These are phyloP conservation scores for Cladosporium sphaerospermum DNA, from an alignment of 2,329 filamentous ascomycete genomes.

Conservation along the genomic window DNA sequence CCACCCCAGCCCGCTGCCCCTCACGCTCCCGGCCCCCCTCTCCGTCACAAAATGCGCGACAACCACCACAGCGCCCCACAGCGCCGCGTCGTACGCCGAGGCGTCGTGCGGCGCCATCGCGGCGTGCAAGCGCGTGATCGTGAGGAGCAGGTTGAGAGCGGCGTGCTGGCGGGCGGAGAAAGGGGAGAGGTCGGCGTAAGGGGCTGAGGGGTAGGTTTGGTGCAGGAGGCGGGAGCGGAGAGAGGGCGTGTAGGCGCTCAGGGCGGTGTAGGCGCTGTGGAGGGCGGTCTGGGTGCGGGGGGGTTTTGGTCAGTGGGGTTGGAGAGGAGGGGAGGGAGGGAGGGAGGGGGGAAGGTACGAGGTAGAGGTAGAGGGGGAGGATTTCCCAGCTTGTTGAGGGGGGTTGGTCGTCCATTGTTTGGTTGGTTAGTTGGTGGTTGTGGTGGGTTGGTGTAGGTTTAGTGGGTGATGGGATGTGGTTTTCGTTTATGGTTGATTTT, in stretches of 20 bases:
- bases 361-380: too few species aligned
- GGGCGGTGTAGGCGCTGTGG: not conserved
- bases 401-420: too few species aligned
- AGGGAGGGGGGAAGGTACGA: too few species aligned
- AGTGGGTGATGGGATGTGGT: too few species aligned
- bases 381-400: too few species aligned
- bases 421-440: too few species aligned
- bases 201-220: not conserved
- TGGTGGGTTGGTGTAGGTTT: too few species aligned
- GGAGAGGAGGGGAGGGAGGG: too few species aligned
- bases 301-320: too few species aligned
- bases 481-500: too few species aligned
- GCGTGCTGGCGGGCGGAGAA: slow-evolving; percentile 4
- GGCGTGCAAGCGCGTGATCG: slow-evolving; percentile 2
- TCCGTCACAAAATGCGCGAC: slow-evolving; percentile 4
- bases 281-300: not conserved
- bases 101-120: not conserved
- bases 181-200: not conserved
- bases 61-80: not conserved
- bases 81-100: slow-evolving; percentile 1
- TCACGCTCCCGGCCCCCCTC: not conserved
- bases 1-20: not conserved
- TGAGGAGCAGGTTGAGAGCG: not conserved
- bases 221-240: slow-evolving; percentile 1
- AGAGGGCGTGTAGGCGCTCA: slow-evolving; percentile 1